Percentiles rank a stretch among this genome's conserved stretches.
Conservation (phyloP, 768 basidiomycete species). For the Nevesoporus exiguus region DNA sequence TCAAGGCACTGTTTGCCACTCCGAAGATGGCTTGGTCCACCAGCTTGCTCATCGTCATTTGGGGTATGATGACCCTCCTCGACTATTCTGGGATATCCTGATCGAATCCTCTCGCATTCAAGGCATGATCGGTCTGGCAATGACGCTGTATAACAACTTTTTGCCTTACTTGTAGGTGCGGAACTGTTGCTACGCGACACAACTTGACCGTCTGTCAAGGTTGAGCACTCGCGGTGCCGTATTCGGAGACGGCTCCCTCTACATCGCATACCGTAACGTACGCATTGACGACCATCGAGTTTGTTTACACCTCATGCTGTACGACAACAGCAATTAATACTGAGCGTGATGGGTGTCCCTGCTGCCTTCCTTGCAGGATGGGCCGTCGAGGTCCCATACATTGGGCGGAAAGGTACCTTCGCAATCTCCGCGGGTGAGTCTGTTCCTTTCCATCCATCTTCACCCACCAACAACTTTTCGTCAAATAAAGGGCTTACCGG, state of each 20-base stretch:
- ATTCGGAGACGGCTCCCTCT: constrained; percentile 67
- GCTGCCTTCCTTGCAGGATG: constrained; percentile 71
- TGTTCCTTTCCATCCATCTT: constrained; percentile 10
- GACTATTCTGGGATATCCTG: background rate
- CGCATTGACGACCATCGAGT: constrained; percentile 2
- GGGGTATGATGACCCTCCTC: constrained; percentile 35
- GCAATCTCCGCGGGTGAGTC: constrained; percentile 59
- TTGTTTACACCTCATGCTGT: background rate
- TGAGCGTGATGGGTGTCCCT: constrained; percentile 65
- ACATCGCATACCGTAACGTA: constrained; percentile 73
- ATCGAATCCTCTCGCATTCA: background rate
- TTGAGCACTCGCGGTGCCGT: constrained; percentile 59
- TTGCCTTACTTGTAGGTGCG: constrained; percentile 48
- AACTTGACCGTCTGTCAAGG: constrained; percentile 31
- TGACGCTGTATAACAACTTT: constrained; percentile 60
- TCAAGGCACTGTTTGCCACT: constrained; percentile 62
- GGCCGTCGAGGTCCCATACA: constrained; percentile 58
- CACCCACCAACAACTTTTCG: constrained; percentile 40
- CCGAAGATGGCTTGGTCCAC: constrained; percentile 64
- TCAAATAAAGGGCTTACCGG: constrained; percentile 65
- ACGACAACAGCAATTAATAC: constrained; percentile 56
- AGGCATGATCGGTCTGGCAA: constrained; percentile 74
- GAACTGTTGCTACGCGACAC: background rate
- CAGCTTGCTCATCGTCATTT: constrained; percentile 46
- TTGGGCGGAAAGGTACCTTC: constrained; percentile 68